Percentiles rank a stretch among this genome's conserved stretches.
phyloP scores from a whole-genome alignment of 2,329 filamentous ascomycete species.

The Didymella exigua region DNA sequence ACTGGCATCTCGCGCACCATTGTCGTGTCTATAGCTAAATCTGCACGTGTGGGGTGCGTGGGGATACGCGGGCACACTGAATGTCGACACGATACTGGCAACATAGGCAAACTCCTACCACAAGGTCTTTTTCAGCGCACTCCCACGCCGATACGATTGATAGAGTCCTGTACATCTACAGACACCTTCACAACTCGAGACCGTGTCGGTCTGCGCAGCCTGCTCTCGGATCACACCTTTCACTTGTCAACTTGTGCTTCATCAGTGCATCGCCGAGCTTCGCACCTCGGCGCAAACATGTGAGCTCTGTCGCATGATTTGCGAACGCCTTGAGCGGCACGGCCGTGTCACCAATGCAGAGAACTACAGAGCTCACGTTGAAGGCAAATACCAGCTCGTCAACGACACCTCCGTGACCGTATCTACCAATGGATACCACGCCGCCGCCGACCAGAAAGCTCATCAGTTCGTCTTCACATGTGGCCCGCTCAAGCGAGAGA shows the following conservation, averaged over 20 bases:
- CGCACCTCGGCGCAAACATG: neutral
- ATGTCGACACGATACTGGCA: too few species aligned
- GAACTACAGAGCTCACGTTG: neutral
- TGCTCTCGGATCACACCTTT: neutral
- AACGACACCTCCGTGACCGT: neutral
- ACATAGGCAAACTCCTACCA: too few species aligned
- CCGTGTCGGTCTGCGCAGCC: neutral
- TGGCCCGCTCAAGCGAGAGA: neutral
- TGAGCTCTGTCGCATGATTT: neutral
- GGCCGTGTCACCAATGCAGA: neutral
- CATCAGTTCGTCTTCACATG: neutral
- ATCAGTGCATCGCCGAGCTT: neutral
- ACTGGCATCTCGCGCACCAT: too few species aligned
- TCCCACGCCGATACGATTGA: too few species aligned
- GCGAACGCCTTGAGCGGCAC: neutral
- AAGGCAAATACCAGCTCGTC: neutral
- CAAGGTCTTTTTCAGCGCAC: too few species aligned
- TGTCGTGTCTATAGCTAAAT: too few species aligned
- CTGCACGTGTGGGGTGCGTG: too few species aligned
- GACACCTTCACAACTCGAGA: too few species aligned
- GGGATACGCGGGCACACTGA: too few species aligned
- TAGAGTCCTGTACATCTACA: too few species aligned
- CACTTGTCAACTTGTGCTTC: neutral
- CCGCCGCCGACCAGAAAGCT: neutral
- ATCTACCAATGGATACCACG: neutral